Conservation (phyloP, 768 basidiomycete genomes). For the Suillus alpinus region DNA sequence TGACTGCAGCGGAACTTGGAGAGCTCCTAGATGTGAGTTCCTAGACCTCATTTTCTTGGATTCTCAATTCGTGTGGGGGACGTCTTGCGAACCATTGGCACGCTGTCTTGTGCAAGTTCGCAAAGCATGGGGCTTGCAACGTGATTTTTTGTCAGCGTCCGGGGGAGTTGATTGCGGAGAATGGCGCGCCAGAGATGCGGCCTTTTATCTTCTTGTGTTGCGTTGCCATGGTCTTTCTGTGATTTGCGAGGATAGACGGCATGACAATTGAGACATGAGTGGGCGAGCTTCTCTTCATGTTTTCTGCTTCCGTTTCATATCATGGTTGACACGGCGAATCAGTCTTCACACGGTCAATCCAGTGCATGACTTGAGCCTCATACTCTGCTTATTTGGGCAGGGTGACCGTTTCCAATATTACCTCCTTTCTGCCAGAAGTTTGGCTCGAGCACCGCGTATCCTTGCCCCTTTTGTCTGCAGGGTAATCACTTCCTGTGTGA, state of each 20-base stretch:
- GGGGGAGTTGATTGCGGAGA: background rate
- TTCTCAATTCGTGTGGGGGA: background rate
- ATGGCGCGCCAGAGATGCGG: background rate
- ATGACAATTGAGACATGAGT: background rate
- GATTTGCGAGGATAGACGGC: background rate
- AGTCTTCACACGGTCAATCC: background rate
- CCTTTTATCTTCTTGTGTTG: background rate
- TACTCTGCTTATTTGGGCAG: background rate
- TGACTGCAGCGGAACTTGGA: constrained; percentile 30
- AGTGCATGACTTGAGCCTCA: background rate
- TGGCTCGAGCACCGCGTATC: background rate
- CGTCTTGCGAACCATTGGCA: background rate
- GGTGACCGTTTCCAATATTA: background rate
- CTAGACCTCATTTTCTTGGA: background rate
- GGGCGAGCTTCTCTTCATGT: background rate
- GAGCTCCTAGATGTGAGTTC: constrained; percentile 32
- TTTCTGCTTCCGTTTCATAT: background rate
- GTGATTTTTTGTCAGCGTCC: background rate
- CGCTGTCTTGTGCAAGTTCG: background rate
- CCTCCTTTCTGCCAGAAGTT: background rate
- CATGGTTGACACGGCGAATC: background rate
- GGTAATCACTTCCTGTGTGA: constrained; percentile 1
- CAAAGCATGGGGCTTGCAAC: background rate
- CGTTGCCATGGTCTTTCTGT: background rate
- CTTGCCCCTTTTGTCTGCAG: background rate